Evolutionary conservation across 2,329 filamentous ascomycete genomes (phyloP).

Genomic region (Gremmenia infestans): DNA sequence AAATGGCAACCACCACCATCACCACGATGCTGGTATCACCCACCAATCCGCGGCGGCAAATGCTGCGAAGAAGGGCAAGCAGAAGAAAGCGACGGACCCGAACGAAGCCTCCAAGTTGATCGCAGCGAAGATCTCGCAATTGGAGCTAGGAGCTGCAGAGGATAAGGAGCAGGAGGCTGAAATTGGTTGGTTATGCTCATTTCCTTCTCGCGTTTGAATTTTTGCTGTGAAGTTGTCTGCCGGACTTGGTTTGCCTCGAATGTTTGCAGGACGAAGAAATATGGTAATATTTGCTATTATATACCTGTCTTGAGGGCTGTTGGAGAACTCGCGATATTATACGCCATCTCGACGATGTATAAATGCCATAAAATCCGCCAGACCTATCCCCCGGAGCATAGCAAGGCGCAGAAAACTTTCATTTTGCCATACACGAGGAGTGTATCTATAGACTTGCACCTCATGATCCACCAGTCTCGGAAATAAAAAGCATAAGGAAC

Average conservation of each 20-base stretch:
- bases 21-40: constrained; percentile 38
- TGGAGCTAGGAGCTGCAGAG: constrained; percentile 87
- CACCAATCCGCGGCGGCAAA: constrained; percentile 44
- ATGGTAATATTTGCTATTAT: not conserved
- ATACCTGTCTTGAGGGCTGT: not conserved
- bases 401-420: too few species aligned
- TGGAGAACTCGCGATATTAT: not conserved
- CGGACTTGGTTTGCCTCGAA: not conserved
- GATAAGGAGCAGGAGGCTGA: constrained; percentile 95
- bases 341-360: too few species aligned
- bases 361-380: too few species aligned
- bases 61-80: constrained; percentile 71
- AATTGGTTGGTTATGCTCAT: constrained; percentile 64
- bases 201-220: constrained; percentile 11
- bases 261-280: not conserved
- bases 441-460: too few species aligned
- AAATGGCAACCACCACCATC: constrained; percentile 36
- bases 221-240: not conserved
- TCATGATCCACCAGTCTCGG: too few species aligned
- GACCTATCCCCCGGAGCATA: too few species aligned
- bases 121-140: constrained; percentile 87
- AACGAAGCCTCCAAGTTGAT: constrained; percentile 89
- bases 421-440: too few species aligned
- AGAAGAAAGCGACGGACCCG: constrained; percentile 78
- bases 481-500: too few species aligned